A percentile compares a stretch with the other conserved stretches of the same genome.
Conservation (phyloP, 306 rosid species). For the Spatholobus suberectus region DNA sequence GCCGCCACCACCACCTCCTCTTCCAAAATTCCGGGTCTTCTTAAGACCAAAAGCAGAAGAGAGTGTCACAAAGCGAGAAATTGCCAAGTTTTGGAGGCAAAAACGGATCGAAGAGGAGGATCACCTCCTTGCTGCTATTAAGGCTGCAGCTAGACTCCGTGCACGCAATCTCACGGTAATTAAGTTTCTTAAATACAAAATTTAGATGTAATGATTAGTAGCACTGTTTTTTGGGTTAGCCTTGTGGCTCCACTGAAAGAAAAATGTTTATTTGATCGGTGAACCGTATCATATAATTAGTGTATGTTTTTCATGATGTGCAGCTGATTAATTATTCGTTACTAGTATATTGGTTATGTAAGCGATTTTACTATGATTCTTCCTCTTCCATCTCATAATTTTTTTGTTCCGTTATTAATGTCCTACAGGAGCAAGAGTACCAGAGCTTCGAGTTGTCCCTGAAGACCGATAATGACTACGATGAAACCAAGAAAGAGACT, state of each 20-base stretch:
- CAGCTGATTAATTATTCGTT: background rate
- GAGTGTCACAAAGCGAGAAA: slow-evolving; percentile 78
- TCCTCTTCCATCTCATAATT: background rate
- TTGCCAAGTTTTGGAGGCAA: slow-evolving; percentile 80
- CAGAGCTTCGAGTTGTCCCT: slow-evolving; percentile 59
- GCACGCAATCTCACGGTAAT: slow-evolving; percentile 72
- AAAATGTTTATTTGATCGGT: background rate
- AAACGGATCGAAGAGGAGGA: slow-evolving; percentile 70
- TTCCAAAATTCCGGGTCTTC: slow-evolving; percentile 47
- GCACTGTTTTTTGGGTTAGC: too few species aligned
- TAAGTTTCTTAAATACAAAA: background rate
- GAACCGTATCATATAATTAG: background rate
- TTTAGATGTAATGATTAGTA: too few species aligned
- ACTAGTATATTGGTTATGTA: background rate
- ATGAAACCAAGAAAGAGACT: slow-evolving; percentile 34
- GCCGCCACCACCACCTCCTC: slow-evolving; percentile 62
- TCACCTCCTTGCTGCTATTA: slow-evolving; percentile 84
- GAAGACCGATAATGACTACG: slow-evolving; percentile 42
- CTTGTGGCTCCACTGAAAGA: background rate
- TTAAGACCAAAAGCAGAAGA: slow-evolving; percentile 38
- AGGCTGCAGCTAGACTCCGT: slow-evolving; percentile 74
- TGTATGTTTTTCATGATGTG: too few species aligned
- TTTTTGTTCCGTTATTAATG: slow-evolving; percentile 19
- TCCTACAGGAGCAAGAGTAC: slow-evolving; percentile 67
- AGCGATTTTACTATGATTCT: background rate